A percentile compares a stretch with the other conserved stretches of the same genome.
These are phyloP conservation scores for Tuctoria greenei DNA, from an alignment of 176 grass and related monocot genomes.

Conservation along the genomic window DNA sequence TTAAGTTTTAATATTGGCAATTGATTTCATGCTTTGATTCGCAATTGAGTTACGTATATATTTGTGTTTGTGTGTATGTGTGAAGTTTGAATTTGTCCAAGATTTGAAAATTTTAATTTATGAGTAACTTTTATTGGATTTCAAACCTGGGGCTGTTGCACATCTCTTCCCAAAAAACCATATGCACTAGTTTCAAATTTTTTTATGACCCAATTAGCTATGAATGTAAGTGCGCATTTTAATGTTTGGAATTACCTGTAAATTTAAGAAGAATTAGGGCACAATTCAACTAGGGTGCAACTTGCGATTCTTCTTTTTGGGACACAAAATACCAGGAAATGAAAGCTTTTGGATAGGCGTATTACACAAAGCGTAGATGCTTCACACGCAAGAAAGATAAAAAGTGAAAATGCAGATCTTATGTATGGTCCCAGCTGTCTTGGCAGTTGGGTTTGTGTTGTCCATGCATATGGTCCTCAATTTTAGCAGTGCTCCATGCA, in stretches of 20 bases:
- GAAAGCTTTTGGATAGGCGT: background rate
- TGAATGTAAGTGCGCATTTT: background rate
- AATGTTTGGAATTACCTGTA: background rate
- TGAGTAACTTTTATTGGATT: too few relatives aligned
- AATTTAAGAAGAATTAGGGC: background rate
- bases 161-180: background rate
- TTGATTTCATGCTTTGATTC: too few relatives aligned
- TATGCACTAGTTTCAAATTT: background rate
- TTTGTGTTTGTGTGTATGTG: too few relatives aligned
- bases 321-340: background rate
- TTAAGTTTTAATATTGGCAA: too few relatives aligned
- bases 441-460: conserved; percentile 33
- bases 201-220: background rate
- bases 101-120: too few relatives aligned
- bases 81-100: too few relatives aligned
- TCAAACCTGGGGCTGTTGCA: too few relatives aligned
- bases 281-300: background rate
- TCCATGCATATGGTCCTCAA: conserved; percentile 27
- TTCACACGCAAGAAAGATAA: background rate
- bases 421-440: conserved; percentile 27
- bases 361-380: background rate
- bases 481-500: conserved; percentile 24
- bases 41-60: too few relatives aligned
- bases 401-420: background rate
- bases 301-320: background rate